phyloP scores from a whole-genome alignment of 148 eudicot genomes.

The Linanthus parryae region DNA sequence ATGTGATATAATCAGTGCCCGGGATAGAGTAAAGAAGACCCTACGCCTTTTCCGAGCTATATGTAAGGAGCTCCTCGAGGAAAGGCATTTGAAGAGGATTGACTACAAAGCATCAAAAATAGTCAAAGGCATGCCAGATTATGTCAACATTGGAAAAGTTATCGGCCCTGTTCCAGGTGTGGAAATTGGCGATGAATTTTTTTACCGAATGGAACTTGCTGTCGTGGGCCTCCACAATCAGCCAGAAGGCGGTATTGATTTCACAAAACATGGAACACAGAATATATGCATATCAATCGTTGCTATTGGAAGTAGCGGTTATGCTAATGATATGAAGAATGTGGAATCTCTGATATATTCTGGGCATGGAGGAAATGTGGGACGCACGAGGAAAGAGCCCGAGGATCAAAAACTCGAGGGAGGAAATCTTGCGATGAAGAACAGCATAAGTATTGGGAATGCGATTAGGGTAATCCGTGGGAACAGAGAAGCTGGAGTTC shows the following conservation, averaged over 20 bases:
- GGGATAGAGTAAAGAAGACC: no score
- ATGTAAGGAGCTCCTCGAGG: no score
- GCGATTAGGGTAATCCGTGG: conserved; percentile 1
- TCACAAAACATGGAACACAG: not conserved
- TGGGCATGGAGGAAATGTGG: conserved; percentile 4
- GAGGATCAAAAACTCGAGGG: conserved; percentile 1
- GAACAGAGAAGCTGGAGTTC: no score
- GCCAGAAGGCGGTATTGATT: conserved; percentile 1
- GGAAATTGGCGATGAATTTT: conserved; percentile 2
- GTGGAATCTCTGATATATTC: conserved; percentile 1
- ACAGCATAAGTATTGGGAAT: not conserved
- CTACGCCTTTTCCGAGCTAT: no score
- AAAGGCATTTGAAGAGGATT: no score
- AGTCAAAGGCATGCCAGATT: no score
- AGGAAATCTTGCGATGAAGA: conserved; percentile 6
- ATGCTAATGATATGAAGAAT: conserved; percentile 1
- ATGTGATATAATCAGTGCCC: no score
- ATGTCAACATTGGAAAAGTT: no score
- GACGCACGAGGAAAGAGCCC: not conserved
- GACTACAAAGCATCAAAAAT: no score
- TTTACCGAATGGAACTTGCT: conserved; percentile 2
- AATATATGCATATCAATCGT: not conserved
- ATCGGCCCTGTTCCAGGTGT: conserved; percentile 3
- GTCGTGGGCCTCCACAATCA: not conserved
- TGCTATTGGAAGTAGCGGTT: conserved; percentile 5